Evolutionary conservation across 805 yeast genomes (phyloP), one percentile per base, ranked within the genome.

Genomic region (Brettanomyces anomalus): DNA sequence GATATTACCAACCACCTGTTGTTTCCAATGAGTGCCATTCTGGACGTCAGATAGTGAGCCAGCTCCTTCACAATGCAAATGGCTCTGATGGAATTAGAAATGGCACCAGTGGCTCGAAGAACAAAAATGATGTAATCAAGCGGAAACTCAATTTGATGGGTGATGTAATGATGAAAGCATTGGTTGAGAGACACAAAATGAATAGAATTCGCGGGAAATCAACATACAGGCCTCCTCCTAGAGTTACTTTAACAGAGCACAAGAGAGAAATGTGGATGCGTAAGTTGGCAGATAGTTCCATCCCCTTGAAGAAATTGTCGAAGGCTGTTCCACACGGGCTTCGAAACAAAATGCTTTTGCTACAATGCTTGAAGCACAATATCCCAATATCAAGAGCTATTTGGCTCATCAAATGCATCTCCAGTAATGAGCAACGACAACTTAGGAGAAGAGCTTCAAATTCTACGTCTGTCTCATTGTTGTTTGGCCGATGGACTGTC

Each of bases 261-360:
- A 85, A 85, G 57, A 73, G 81, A 45, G 96, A 86, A 47, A 67
- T 79, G 2, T 90, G 98, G 98, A 66, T 90, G 38, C 73, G 72
- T 41, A 95, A 87, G 54, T 68, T 90, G 41, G 85, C 93, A 3
- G 71, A 83, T 41, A 73, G 82, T 0, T 62, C 67, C 16, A 70
- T 81, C 0, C 84, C 96, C 0, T 65, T 90, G 39, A 68, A 74
- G 36, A 76, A 74, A 46, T 72, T 89, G 4, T 74, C 93, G 3
- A 70, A 85, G 42, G 85, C 88, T 16, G 74, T 90, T 6, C 97
- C 98, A 0, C 96, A 90, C 58, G 97, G 97, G 0, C 75, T 89
- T 18, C 69, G 89, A 49, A 84, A 85, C 56, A 76, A 77, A 49
- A 70, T 73, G 1, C 66, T 90, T 16, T 57, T 90, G 3, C 96